Evolutionary conservation across 768 basidiomycete species (phyloP).

Genomic region (Hericium alpestre): DNA sequence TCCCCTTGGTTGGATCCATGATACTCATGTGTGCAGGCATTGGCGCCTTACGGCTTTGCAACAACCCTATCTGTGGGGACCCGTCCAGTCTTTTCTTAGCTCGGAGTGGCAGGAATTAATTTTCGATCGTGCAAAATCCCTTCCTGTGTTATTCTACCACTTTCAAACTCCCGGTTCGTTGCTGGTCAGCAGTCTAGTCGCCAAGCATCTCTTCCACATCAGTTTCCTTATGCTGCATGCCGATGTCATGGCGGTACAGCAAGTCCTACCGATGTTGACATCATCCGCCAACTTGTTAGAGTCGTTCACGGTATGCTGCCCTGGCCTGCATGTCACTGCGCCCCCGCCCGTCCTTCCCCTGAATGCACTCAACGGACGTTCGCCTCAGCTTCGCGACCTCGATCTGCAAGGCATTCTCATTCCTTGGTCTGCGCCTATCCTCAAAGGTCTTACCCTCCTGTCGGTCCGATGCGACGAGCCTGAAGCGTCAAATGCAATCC

Average conservation of each 20-base stretch:
- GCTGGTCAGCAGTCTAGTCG: too few species aligned
- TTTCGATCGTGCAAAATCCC: not conserved
- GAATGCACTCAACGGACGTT: not conserved
- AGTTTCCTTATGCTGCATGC: not conserved
- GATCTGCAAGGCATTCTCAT: not conserved
- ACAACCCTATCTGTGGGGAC: slow-evolving; percentile 1
- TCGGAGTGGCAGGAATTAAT: not conserved
- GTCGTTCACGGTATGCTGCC: not conserved
- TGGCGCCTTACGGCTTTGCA: slow-evolving; percentile 9
- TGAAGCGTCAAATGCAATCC: not conserved
- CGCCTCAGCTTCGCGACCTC: not conserved
- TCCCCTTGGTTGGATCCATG: slow-evolving; percentile 6
- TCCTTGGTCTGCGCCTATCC: not conserved
- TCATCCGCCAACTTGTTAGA: not conserved
- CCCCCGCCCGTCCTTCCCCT: not conserved
- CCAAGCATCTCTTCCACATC: not conserved
- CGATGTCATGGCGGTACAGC: too few species aligned
- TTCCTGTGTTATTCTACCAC: not conserved
- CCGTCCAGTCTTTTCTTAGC: too few species aligned
- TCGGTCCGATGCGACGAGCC: not conserved
- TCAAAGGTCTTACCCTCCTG: not conserved
- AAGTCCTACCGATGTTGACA: not conserved
- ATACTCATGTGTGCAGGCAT: slow-evolving; percentile 8
- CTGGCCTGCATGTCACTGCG: not conserved
- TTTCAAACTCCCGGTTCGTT: too few species aligned